Percentiles rank a stretch among this genome's conserved stretches.
Evolutionary conservation across 2,329 filamentous ascomycete genomes (phyloP).

Genomic region (Tolypocladium tundrense): DNA sequence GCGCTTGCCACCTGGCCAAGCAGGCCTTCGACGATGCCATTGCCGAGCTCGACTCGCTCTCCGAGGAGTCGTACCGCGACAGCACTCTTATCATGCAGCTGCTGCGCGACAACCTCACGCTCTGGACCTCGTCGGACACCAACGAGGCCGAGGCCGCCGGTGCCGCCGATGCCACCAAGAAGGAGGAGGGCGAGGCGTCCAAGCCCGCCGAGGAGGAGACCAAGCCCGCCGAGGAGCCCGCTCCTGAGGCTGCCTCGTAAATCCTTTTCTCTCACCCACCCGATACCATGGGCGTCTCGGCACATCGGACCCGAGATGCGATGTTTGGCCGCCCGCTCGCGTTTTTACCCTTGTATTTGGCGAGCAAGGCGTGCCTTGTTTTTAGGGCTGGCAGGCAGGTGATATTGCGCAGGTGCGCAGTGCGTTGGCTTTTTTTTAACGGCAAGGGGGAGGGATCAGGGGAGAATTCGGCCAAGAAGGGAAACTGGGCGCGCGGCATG

Average conservation of each 20-base stretch:
- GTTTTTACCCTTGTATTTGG: conserved; percentile 7
- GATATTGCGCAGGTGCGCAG: conserved; percentile 20
- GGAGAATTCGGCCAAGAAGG: conserved; percentile 28
- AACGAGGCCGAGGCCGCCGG: conserved; percentile 62
- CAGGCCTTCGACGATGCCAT: conserved; percentile 98
- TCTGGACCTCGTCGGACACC: conserved; percentile 93
- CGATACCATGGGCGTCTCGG: conserved; percentile 29
- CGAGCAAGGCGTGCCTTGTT: conserved; percentile 15
- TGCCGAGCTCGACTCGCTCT: conserved; percentile 94
- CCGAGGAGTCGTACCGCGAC: conserved; percentile 97
- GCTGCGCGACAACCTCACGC: conserved; percentile 92
- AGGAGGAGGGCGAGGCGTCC: conserved; percentile 46
- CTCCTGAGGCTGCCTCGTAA: conserved; percentile 43
- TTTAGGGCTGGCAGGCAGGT: conserved; percentile 24
- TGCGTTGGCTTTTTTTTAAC: conserved; percentile 20
- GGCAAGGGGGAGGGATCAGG: conserved; percentile 24
- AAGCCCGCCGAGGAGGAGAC: conserved; percentile 31
- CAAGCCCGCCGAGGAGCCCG: conserved; percentile 29
- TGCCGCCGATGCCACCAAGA: conserved; percentile 35
- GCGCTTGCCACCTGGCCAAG: conserved; percentile 96
- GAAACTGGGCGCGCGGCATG: conserved; percentile 20
- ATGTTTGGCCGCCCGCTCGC: conserved; percentile 14
- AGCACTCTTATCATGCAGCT: conserved; percentile 99
- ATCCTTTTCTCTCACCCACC: conserved; percentile 16
- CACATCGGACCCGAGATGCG: conserved; percentile 23